phyloP scores from a whole-genome alignment of 169 alveolate species.

The Plasmodium coatneyi region DNA sequence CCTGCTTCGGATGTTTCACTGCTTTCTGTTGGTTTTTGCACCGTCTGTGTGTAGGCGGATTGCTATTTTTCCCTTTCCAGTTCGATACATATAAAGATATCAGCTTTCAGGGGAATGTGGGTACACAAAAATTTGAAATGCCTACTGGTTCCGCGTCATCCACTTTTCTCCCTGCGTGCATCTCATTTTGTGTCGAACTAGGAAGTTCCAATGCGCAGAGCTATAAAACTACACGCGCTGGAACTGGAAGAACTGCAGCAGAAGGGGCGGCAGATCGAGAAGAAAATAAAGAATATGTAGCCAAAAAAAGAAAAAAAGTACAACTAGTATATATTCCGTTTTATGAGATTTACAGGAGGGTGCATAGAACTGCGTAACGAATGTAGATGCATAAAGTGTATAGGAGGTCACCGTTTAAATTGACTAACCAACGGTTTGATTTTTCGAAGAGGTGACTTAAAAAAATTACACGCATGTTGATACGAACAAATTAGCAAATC shows the following conservation, averaged over 20 bases:
- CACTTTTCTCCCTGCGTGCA: not conserved
- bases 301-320: not conserved
- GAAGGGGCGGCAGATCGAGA: not conserved
- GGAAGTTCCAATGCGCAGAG: not conserved
- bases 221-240: not conserved
- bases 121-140: not conserved
- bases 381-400: not conserved
- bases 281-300: not conserved
- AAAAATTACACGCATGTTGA: not conserved
- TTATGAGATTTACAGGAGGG: not conserved
- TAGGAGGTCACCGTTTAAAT: not conserved
- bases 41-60: not conserved
- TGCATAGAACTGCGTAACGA: not conserved
- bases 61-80: not conserved
- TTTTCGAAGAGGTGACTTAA: not conserved
- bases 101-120: not conserved
- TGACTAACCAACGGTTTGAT: not conserved
- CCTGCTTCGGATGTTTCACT: not conserved
- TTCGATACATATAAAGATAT: not conserved
- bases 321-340: not conserved
- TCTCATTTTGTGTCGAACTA: not conserved
- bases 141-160: not conserved
- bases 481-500: not conserved
- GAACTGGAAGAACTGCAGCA: not conserved
- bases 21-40: not conserved